Base-by-base conservation (phyloP, 331 rosid species). In the Erythrophleum ivorense region DNA sequence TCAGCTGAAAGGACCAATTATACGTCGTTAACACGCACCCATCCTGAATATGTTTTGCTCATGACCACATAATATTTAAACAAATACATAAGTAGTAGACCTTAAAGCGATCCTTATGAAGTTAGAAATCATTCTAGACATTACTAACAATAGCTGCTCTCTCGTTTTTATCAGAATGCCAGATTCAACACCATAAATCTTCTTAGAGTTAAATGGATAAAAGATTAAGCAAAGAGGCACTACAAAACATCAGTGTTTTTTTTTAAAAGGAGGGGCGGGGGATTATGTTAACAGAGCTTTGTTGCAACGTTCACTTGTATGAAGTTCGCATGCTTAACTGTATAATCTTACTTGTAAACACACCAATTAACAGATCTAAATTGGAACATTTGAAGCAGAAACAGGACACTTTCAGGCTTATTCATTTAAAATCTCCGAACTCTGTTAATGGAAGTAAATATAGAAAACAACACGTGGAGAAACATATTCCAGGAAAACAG, bases 1-100 rank as follows among this genome's bases (percentile, higher is more conserved):
- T 92, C 98, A 89, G 97, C 99, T 94, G 85, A 31, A 80, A 82
- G 73, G 29, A 78, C 49, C 67, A 70, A 80, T 73, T 43, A 3
- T 71, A 71, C 34, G 21, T 80, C 15, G 14, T 14, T 66, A 45
- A 49, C 79, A 50, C 59, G 50, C 34, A 76, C 69, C 58, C 64
- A 34, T 24, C 36, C 10, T 11, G 21, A 55, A 18, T 29, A 29
- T 60, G 34, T 55, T 33, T 71, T 59, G 64, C 41, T 63, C 59
- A 19, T 57, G 76, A 75, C 38, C 60, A 50, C 40, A 1, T 34
- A 6, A 50, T 55, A 14, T 24, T 29, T 43, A 43, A 55, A 53
- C 49, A 67, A 62, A 58, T 45, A 0, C 7, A 50, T 31, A 59
- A 0, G 10, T 3, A 3, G 55, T 50, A 12, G 15, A n/a, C 43